phyloP scores from a whole-genome alignment of 129 eudicot genomes.

The Saposhnikovia divaricata region DNA sequence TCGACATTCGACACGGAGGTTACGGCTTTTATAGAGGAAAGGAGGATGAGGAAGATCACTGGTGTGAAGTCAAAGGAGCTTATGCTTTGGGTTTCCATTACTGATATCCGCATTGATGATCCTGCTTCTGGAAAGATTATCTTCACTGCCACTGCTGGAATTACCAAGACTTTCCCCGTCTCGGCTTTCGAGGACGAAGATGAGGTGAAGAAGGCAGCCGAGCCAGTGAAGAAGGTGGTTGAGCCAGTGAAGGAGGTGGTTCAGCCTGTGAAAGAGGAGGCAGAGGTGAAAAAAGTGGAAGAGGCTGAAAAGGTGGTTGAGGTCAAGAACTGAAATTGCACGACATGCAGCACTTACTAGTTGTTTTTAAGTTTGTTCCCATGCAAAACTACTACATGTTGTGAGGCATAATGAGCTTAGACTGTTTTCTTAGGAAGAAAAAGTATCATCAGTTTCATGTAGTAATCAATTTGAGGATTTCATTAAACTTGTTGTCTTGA shows the following conservation, averaged over 20 bases:
- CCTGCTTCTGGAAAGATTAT: constrained; percentile 49
- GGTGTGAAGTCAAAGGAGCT: constrained; percentile 89
- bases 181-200: constrained; percentile 23
- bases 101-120: constrained; percentile 43
- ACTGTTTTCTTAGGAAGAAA: neutral
- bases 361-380: neutral
- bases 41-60: constrained; percentile 60
- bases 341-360: neutral
- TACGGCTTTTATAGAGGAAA: constrained; percentile 60
- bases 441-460: neutral
- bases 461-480: neutral
- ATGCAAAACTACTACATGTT: neutral
- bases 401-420: neutral
- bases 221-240: neutral
- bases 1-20: constrained; percentile 65
- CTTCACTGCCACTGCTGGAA: constrained; percentile 60
- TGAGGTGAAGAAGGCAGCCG: neutral
- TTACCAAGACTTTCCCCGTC: constrained; percentile 55
- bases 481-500: no score
- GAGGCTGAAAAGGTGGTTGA: neutral
- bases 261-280: neutral
- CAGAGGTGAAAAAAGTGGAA: neutral
- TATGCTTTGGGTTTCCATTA: constrained; percentile 70
- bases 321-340: neutral
- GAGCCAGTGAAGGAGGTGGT: neutral